These are phyloP conservation scores for Fusarium succisae DNA, from an alignment of 2,329 filamentous ascomycete species.

Conservation along the genomic window DNA sequence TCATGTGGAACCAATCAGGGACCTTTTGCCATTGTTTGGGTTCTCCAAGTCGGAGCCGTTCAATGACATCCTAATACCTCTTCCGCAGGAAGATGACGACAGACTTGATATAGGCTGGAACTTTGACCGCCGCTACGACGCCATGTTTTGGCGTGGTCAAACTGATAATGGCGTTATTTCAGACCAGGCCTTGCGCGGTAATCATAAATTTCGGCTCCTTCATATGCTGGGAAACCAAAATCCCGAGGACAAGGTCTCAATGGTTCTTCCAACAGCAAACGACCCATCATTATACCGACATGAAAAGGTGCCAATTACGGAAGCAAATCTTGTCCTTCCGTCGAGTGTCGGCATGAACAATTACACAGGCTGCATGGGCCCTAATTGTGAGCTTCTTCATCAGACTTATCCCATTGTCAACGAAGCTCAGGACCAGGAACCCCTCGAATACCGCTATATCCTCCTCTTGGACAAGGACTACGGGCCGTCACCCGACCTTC, in stretches of 20 bases:
- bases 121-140: constrained; percentile 70
- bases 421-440: constrained; percentile 55
- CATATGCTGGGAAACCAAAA: constrained; percentile 72
- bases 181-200: constrained; percentile 67
- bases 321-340: constrained; percentile 63
- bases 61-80: constrained; percentile 79
- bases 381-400: constrained; percentile 45
- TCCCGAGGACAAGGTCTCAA: constrained; percentile 56
- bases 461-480: constrained; percentile 77
- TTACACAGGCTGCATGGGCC: constrained; percentile 64
- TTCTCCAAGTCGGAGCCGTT: constrained; percentile 77
- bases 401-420: constrained; percentile 46
- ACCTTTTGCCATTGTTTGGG: constrained; percentile 79
- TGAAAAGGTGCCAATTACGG: constrained; percentile 60
- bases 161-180: constrained; percentile 65
- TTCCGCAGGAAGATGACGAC: constrained; percentile 55
- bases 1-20: constrained; percentile 67
- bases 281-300: constrained; percentile 60
- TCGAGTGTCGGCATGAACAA: constrained; percentile 69
- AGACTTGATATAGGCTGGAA: constrained; percentile 54
- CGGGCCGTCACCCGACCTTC: constrained; percentile 68
- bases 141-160: constrained; percentile 79
- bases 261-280: constrained; percentile 62
- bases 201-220: constrained; percentile 77
- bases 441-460: constrained; percentile 75